Evolutionary conservation across 345 rosid genomes (phyloP).

Genomic region (Salix brachista): DNA sequence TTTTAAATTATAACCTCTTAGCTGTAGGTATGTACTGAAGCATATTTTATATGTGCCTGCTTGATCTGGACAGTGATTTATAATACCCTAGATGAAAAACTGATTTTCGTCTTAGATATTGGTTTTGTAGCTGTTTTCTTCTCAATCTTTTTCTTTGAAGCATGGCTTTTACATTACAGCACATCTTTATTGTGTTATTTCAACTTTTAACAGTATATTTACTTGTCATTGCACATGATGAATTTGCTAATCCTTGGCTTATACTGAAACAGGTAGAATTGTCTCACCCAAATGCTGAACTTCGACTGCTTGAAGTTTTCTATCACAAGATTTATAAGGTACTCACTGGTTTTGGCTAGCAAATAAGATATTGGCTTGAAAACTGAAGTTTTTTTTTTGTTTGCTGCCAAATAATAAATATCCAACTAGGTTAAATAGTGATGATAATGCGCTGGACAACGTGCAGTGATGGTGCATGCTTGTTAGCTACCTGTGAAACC

Average conservation of each 20-base stretch:
- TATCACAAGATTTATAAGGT: conserved; percentile 97
- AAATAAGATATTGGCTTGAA: background rate
- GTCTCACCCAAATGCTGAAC: conserved; percentile 82
- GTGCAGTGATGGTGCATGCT: background rate
- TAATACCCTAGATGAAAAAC: background rate
- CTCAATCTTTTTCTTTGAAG: background rate
- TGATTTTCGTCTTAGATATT: background rate
- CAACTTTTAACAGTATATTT: background rate
- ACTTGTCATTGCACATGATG: background rate
- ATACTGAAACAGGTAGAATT: conserved; percentile 71
- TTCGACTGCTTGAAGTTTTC: conserved; percentile 86
- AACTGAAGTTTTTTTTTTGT: background rate
- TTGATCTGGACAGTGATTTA: background rate
- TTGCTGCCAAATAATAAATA: background rate
- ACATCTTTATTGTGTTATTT: background rate
- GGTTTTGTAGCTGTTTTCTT: background rate
- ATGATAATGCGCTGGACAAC: background rate
- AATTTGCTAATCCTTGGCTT: background rate
- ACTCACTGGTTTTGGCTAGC: background rate
- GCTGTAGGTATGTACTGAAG: background rate
- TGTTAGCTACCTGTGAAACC: background rate
- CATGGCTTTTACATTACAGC: background rate
- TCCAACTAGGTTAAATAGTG: background rate
- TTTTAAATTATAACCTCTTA: background rate
- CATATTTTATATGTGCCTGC: background rate